Evolutionary conservation across 148 eudicot genomes (phyloP).

Genomic region (Rhododendron kiyosumense): DNA sequence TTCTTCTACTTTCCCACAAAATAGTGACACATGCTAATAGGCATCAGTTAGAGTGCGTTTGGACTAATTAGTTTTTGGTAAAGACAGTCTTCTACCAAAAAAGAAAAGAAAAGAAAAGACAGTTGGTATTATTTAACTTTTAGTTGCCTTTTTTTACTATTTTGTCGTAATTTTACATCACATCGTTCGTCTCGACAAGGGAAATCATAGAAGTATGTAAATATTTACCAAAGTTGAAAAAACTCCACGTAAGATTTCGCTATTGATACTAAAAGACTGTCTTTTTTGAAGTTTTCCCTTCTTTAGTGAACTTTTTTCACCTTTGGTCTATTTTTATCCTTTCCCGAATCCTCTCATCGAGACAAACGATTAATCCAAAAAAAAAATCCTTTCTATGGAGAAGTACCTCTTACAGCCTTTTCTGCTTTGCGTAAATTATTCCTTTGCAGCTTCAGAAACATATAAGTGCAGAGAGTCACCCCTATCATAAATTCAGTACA

Average conservation of each 20-base stretch:
- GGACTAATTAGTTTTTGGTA: neutral
- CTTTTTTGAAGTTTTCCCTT: no score
- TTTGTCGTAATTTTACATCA: neutral
- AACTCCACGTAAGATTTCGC: no score
- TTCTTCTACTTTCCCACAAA: neutral
- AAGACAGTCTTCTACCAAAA: neutral
- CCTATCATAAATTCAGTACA: conserved; percentile 92
- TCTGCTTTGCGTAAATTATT: conserved; percentile 12
- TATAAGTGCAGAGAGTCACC: conserved; percentile 58
- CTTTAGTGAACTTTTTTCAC: no score
- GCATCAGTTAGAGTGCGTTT: neutral
- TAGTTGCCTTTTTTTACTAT: neutral
- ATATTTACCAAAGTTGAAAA: no score
- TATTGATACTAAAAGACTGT: neutral
- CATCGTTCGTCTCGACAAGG: no score
- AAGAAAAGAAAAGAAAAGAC: no score
- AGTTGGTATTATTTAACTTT: no score
- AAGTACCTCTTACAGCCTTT: conserved; percentile 12
- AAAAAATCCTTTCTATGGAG: neutral
- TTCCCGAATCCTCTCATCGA: neutral
- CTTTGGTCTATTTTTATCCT: neutral
- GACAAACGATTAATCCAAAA: neutral
- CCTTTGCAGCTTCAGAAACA: conserved; percentile 80
- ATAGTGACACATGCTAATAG: neutral
- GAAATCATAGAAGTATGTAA: no score